A percentile compares a stretch with the other conserved stretches of the same genome.
These are phyloP conservation scores for Fraxinus ornus DNA, from an alignment of 305 asterid species.

Conservation along the genomic window DNA sequence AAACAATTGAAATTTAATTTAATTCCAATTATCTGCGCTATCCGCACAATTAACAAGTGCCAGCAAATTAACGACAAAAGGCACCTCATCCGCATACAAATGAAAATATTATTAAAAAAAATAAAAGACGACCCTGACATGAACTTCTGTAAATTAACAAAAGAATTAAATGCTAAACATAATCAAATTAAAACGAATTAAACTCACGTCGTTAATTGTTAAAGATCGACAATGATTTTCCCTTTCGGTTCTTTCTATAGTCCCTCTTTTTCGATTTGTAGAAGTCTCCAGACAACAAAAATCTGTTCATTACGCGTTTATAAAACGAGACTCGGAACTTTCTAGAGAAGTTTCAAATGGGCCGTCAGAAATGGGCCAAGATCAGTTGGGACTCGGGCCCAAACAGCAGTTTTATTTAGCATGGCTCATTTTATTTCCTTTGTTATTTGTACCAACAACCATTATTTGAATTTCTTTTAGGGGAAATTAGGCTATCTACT, in stretches of 20 bases:
- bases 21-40: not conserved
- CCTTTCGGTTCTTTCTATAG: not conserved
- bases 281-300: not conserved
- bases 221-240: not conserved
- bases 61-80: not conserved
- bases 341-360: not conserved
- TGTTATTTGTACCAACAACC: too few relatives aligned
- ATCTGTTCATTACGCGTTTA: not conserved
- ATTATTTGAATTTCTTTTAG: too few relatives aligned
- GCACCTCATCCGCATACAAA: not conserved
- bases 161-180: not conserved
- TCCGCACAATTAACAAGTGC: not conserved
- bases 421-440: too few relatives aligned
- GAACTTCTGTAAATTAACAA: not conserved
- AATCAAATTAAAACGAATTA: too few relatives aligned
- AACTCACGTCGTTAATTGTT: not conserved
- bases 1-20: not conserved
- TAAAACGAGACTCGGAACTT: not conserved
- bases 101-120: not conserved
- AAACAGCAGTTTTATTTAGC: too few relatives aligned
- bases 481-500: too few relatives aligned
- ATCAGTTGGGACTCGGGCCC: too few relatives aligned
- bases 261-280: slow-evolving; percentile 41
- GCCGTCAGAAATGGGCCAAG: not conserved
- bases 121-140: not conserved